A percentile compares a stretch with the other conserved stretches of the same genome.
phyloP scores from a whole-genome alignment of 2,329 filamentous ascomycete genomes.

The Exophiala bonariae region DNA sequence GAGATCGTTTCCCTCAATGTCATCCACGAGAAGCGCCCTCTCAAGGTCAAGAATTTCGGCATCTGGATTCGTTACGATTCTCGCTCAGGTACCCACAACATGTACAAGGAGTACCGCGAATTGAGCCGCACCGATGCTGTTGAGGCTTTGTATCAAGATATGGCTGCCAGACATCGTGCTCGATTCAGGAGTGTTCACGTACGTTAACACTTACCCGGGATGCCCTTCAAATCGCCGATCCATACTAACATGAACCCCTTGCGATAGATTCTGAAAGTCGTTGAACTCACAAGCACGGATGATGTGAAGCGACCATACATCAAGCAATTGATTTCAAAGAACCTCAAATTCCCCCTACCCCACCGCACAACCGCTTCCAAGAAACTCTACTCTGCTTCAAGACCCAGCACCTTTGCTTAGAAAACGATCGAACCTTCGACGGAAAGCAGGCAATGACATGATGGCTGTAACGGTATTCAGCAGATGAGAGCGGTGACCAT shows the following conservation, averaged over 20 bases:
- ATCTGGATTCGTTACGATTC: conserved; percentile 99
- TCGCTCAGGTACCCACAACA: conserved; percentile 99
- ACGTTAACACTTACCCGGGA: conserved; percentile 48
- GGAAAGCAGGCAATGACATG: no score
- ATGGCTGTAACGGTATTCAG: no score
- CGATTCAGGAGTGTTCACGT: conserved; percentile 99
- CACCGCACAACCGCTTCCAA: conserved; percentile 86
- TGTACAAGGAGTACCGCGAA: conserved; percentile 99
- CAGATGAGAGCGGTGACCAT: no score
- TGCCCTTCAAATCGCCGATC: background rate
- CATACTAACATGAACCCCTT: background rate
- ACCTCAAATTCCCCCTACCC: conserved; percentile 96
- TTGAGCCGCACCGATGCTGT: conserved; percentile 94
- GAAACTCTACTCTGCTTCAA: conserved; percentile 90
- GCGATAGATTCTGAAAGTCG: conserved; percentile 88
- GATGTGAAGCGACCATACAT: conserved; percentile 99
- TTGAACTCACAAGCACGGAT: conserved; percentile 92
- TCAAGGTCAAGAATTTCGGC: conserved; percentile 99
- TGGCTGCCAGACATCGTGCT: conserved; percentile 97
- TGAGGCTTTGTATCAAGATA: conserved; percentile 97
- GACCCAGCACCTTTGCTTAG: conserved; percentile 98
- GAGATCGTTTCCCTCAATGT: conserved; percentile 97
- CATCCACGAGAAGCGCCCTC: conserved; percentile 97
- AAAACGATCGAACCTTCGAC: conserved; percentile 34
- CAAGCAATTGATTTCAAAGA: conserved; percentile 94